These are phyloP conservation scores for Paramecium biaurelia DNA, from an alignment of 73 alveolate genomes.

Conservation along the genomic window DNA sequence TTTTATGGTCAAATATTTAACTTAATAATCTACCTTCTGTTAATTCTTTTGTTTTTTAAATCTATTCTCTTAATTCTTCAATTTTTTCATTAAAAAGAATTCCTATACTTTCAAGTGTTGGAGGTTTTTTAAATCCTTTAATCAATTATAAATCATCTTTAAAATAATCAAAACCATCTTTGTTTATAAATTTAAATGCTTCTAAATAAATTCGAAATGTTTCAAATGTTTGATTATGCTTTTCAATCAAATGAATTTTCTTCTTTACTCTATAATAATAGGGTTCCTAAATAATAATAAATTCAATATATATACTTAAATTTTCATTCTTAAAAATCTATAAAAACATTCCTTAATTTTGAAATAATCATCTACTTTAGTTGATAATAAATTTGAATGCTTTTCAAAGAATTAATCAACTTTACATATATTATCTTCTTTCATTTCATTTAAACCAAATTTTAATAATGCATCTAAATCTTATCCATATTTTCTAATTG, in stretches of 20 bases:
- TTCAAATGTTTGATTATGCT: neutral
- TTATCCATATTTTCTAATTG: neutral
- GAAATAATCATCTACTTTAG: conserved; percentile 14
- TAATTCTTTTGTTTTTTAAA: neutral
- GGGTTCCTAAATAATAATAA: conserved; percentile 12
- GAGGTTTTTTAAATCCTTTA: neutral
- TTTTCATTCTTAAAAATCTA: conserved; percentile 22
- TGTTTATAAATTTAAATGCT: conserved; percentile 2
- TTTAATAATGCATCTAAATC: neutral
- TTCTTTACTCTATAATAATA: conserved; percentile 21
- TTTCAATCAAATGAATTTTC: neutral
- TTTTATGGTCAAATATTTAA: neutral
- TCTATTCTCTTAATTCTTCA: neutral
- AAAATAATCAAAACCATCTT: neutral
- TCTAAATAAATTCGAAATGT: neutral
- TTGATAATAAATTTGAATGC: neutral
- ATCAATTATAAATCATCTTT: neutral
- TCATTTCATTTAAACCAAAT: neutral
- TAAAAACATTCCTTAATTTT: conserved; percentile 25
- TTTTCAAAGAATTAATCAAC: conserved; percentile 5
- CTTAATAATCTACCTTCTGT: neutral
- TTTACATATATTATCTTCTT: neutral
- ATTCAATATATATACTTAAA: neutral
- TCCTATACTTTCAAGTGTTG: neutral
- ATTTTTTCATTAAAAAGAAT: neutral